Conservation (phyloP, 2,329 filamentous ascomycete species). For the Huntiella decipiens region DNA sequence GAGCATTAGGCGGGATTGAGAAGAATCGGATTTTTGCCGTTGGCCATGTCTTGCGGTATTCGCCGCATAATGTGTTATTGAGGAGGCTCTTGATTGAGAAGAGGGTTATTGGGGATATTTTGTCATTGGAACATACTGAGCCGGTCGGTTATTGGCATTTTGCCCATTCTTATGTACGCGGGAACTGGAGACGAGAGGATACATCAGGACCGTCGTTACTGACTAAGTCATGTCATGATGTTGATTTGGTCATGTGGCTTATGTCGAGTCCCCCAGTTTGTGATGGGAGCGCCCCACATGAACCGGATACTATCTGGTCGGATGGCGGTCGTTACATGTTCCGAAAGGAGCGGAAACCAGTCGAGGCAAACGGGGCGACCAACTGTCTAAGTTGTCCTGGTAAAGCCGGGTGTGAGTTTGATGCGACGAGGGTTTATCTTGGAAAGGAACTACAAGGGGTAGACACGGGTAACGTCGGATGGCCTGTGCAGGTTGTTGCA, state of each 20-base stretch:
- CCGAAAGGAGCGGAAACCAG: constrained; percentile 55
- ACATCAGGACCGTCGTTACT: constrained; percentile 64
- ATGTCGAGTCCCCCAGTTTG: constrained; percentile 48
- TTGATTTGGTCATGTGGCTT: constrained; percentile 84
- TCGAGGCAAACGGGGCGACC: constrained; percentile 52
- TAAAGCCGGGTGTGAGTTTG: constrained; percentile 52
- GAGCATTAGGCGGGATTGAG: constrained; percentile 24
- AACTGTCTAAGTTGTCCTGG: constrained; percentile 66
- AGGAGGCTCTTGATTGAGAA: constrained; percentile 60
- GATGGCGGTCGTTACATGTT: constrained; percentile 64
- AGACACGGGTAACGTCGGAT: constrained; percentile 45
- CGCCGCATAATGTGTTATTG: constrained; percentile 75
- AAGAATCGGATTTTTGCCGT: constrained; percentile 54
- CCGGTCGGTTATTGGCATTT: constrained; percentile 97
- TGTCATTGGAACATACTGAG: constrained; percentile 80
- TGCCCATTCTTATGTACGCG: constrained; percentile 72
- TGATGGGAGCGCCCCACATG: constrained; percentile 36
- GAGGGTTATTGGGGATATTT: constrained; percentile 59
- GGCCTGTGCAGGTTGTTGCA: constrained; percentile 79
- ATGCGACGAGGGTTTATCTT: constrained; percentile 65
- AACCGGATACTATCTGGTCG: constrained; percentile 59
- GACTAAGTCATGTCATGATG: constrained; percentile 91
- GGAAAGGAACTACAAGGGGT: constrained; percentile 43
- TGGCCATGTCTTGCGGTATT: constrained; percentile 85
- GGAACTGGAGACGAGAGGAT: constrained; percentile 78